Evolutionary conservation across 805 yeast genomes (phyloP).

Genomic region (Ogataea trehalophila): DNA sequence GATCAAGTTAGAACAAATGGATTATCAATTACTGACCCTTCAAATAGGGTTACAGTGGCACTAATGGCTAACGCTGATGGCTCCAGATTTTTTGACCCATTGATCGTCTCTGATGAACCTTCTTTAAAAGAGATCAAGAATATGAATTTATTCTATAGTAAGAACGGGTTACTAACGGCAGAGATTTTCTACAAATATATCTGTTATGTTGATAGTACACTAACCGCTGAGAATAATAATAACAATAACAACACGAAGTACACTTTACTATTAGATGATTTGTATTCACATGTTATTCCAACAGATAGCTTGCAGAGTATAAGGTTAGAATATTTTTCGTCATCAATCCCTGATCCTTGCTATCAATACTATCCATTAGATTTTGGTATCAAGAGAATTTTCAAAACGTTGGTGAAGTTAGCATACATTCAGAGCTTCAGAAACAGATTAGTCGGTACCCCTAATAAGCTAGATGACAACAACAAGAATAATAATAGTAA

Average conservation of each 20-base stretch:
- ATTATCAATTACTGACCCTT: constrained; percentile 11
- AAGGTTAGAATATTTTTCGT: constrained; percentile 27
- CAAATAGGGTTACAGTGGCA: constrained; percentile 22
- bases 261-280: constrained; percentile 29
- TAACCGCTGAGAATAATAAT: neutral
- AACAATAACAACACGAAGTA: constrained; percentile 16
- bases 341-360: constrained; percentile 11
- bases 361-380: constrained; percentile 28
- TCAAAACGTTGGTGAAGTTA: constrained; percentile 27
- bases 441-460: constrained; percentile 3
- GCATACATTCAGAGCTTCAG: constrained; percentile 14
- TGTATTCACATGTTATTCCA: constrained; percentile 34
- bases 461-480: too few species aligned
- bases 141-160: constrained; percentile 17
- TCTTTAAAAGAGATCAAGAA: constrained; percentile 5
- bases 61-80: constrained; percentile 29
- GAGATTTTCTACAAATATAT: constrained; percentile 26
- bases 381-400: constrained; percentile 30
- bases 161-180: constrained; percentile 21
- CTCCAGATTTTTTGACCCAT: constrained; percentile 21
- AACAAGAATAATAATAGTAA: neutral
- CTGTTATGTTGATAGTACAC: constrained; percentile 12
- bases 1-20: constrained; percentile 3
- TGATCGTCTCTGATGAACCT: constrained; percentile 23
- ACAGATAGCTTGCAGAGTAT: constrained; percentile 25